Evolutionary conservation across 2,329 filamentous ascomycete species (phyloP), one percentile per base, ranked within the genome.

Genomic region (Botrytis medusae): DNA sequence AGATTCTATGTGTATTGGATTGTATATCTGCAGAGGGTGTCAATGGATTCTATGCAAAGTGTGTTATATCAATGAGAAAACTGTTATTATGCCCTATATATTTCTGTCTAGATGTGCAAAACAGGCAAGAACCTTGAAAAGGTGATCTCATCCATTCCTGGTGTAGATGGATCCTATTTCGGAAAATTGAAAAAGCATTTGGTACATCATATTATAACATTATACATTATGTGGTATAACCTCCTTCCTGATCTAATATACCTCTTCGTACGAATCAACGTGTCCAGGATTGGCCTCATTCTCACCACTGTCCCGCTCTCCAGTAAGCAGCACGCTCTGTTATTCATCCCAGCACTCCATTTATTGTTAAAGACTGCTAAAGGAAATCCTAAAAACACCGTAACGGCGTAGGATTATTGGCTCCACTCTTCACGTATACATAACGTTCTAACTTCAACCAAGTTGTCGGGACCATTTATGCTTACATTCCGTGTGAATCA

Each of bases 371-470:
- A 68, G 18, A 25, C 32, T 32, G n/a, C 32, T 29, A 69, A 6
- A 8, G 10, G 16, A 32, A 67, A 25, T 69, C 48, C 20, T 40
- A 42, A 51, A 68, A 10, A 40, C 32, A 32, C 25, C n/a, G 18
- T 40, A 65, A 71, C 44, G 59, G 60, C n/a, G 46, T 51, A 69
- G 48, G 37, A 44, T 67, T 67, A 37, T 51, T 34, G 37, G 70
- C 29, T 44, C 61, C 61, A 72, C 46, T 37, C 32, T 16, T 51
- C 61, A 64, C 25, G 37, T 57, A 42, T 40, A 59, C 10, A 60
- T 37, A 54, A 32, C 34, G 48, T 42, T 57, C 18, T 61, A 64
- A n/a, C 62, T 44, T 65, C 20, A 67, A 72, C 70, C 70, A 72
- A 65, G 40, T 42, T 59, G 46, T 22, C 61, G 48, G 70, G 70